Percentiles rank a stretch among this genome's conserved stretches.
Conservation (phyloP, 305 asterid genomes). For the Solanum hybrid region DNA sequence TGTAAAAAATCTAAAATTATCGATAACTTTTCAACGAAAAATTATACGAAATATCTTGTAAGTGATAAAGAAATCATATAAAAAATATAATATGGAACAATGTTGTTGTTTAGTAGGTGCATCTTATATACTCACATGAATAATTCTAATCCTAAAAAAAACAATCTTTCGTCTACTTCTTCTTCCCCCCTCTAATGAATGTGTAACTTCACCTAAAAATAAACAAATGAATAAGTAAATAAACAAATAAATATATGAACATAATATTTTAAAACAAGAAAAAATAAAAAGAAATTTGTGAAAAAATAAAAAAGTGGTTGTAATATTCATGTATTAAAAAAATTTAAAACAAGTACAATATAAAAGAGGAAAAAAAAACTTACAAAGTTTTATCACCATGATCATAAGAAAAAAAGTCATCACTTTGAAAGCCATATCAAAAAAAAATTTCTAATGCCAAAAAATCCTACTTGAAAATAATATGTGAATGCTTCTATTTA, state of each 20-base stretch:
- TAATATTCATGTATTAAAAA: neutral
- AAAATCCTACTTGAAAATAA: neutral
- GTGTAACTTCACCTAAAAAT: neutral
- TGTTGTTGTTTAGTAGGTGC: neutral
- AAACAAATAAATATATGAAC: neutral
- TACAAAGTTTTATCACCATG: neutral
- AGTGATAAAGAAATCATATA: neutral
- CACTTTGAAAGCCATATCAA: neutral
- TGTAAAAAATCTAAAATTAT: accelerated
- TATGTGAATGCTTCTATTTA: neutral
- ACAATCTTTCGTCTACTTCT: neutral
- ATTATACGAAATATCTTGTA: neutral
- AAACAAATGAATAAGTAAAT: neutral
- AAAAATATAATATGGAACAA: neutral
- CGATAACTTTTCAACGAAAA: neutral
- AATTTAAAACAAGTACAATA: neutral
- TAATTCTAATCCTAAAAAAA: neutral
- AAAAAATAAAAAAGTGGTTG: neutral
- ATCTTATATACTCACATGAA: neutral
- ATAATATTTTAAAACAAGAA: neutral
- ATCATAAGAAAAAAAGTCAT: neutral
- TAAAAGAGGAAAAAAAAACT: neutral
- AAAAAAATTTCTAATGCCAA: neutral
- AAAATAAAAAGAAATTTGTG: neutral
- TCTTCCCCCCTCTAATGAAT: neutral